Evolutionary conservation across 2,329 filamentous ascomycete genomes (phyloP).

Genomic region (Hypoxylon sp.): DNA sequence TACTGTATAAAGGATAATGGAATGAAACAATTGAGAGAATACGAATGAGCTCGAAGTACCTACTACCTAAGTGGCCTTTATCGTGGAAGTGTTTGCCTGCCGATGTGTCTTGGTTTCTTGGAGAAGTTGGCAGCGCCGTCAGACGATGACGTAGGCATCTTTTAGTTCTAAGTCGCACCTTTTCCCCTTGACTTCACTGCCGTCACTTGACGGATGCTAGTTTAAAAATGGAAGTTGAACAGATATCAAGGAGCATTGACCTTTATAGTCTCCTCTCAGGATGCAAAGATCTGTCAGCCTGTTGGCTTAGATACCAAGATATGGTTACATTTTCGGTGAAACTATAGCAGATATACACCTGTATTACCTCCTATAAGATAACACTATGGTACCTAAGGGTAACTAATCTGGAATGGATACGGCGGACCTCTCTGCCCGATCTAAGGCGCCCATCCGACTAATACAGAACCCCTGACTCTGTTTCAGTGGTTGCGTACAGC

Average conservation of each 20-base stretch:
- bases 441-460: no score
- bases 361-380: no score
- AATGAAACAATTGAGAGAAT: neutral
- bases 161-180: constrained; percentile 15
- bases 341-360: no score
- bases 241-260: neutral
- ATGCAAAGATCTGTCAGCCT: neutral
- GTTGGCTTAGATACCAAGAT: no score
- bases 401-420: neutral
- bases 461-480: neutral
- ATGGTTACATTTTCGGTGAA: no score
- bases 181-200: neutral
- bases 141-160: constrained; percentile 28
- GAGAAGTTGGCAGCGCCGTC: constrained; percentile 16
- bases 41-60: neutral
- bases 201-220: neutral
- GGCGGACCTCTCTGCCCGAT: neutral
- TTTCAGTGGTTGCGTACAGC: neutral
- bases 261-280: neutral
- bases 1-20: neutral
- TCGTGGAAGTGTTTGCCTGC: neutral
- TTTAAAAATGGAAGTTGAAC: neutral
- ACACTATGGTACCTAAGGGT: no score
- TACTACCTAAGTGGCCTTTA: neutral
- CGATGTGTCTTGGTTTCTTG: constrained; percentile 3